Evolutionary conservation across 2,329 filamentous ascomycete genomes (phyloP), one percentile per base, ranked within the genome.

Genomic region (Beauveria rudraprayagi): DNA sequence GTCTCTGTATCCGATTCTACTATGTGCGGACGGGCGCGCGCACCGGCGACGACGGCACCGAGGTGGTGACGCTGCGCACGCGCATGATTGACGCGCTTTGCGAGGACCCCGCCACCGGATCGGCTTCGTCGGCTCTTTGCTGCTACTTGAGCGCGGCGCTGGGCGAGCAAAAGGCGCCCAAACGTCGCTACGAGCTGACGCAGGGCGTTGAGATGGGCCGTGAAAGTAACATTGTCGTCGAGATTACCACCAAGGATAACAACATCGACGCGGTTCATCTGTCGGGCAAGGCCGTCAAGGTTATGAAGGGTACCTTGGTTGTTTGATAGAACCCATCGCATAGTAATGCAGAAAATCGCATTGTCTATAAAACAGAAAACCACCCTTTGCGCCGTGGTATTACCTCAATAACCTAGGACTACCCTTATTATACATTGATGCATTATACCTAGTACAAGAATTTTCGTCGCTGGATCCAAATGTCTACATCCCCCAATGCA

Each of bases 201-300:
- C 86, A 89, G 73, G 87, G 86, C 0, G 83, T 88, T 10, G 86
- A 89, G 72, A 88, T 89, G 82, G 85, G 84, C 6, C 73, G 84
- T 65, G 74, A 73, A 70, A 84, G 82, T 66, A 73, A 78, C 54
- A 83, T 84, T 53, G 67, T 70, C 44, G 77, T 83, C 41, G 75
- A 80, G 60, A 74, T 81, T n/a, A 65, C 62, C 41, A 57, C 71
- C 43, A 70, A 71, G 52, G 70, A 68, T 60, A 65, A 67, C 24
- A 63, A 67, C 44, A 68, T 76, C 46, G 65, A 69, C 43, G 63
- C 63, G 9, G 70, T 75, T 34, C 68, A 67, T 43, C 67, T 76
- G 53, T 70, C 70, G 9, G 74, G 74, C 10, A 69, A 72, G 9
- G 73, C 73, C 30, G 67, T 68, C 11, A 67, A 70, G 61, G 69